Conservation (phyloP, 345 rosid species). For the Durio zibethinus region DNA sequence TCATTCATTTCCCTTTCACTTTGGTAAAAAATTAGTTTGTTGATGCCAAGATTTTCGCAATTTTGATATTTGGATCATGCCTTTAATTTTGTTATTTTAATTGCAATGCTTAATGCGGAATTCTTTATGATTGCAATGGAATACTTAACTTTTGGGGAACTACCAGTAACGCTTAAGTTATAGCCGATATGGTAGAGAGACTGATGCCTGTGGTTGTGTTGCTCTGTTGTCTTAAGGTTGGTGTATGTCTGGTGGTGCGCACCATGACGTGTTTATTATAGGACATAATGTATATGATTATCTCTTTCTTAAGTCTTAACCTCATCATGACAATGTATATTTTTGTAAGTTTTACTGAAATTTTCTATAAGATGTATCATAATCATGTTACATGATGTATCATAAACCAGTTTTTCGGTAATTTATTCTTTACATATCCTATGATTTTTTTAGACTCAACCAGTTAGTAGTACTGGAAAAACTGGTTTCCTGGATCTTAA, state of each 20-base stretch:
- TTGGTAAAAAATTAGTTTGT: neutral
- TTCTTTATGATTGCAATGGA: neutral
- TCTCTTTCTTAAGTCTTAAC: neutral
- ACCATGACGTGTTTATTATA: neutral
- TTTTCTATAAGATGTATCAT: too few species aligned
- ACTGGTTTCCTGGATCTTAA: neutral
- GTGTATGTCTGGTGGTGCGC: neutral
- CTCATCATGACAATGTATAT: neutral
- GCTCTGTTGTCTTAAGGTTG: neutral
- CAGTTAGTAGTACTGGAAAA: too few species aligned
- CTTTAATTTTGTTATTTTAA: neutral
- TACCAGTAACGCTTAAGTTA: neutral
- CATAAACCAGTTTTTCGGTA: too few species aligned
- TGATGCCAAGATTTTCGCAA: neutral
- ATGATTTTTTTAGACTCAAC: too few species aligned
- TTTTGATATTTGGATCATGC: neutral
- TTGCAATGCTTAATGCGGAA: neutral
- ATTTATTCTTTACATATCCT: too few species aligned
- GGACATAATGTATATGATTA: neutral
- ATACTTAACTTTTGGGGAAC: constrained; percentile 7
- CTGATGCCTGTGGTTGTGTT: neutral
- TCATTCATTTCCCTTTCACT: constrained; percentile 1
- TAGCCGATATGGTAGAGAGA: constrained; percentile 1
- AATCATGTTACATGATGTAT: neutral
- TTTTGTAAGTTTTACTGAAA: neutral